These are phyloP conservation scores for Candida yuanshanica DNA, from an alignment of 805 yeast genomes.

Conservation along the genomic window DNA sequence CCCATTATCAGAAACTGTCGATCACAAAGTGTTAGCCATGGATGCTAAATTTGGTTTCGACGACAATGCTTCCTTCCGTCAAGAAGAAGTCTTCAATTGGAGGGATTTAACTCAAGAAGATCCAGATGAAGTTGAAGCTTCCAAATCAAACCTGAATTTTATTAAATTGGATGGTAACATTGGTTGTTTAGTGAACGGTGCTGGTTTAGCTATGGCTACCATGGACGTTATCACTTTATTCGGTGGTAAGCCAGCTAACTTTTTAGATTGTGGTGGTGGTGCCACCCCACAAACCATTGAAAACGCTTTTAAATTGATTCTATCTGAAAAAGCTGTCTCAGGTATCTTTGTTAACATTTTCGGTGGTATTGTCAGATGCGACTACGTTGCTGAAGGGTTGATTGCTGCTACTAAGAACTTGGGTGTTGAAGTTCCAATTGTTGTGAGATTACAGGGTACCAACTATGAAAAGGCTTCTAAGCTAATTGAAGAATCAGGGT, in stretches of 20 bases:
- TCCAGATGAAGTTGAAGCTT: slow-evolving; percentile 92
- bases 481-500: slow-evolving; percentile 81
- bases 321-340: slow-evolving; percentile 82
- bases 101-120: slow-evolving; percentile 98
- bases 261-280: slow-evolving; percentile 99
- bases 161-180: slow-evolving; percentile 98
- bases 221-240: slow-evolving; percentile 98
- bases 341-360: slow-evolving; percentile 98
- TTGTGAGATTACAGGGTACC: slow-evolving; percentile 98
- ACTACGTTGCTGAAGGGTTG: slow-evolving; percentile 95
- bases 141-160: slow-evolving; percentile 86
- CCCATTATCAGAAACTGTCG: slow-evolving; percentile 91
- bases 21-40: slow-evolving; percentile 91
- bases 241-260: slow-evolving; percentile 99
- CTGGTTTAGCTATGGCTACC: slow-evolving; percentile 99
- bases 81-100: slow-evolving; percentile 91
- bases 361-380: slow-evolving; percentile 99
- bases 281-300: slow-evolving; percentile 98
- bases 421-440: slow-evolving; percentile 88
- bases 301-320: slow-evolving; percentile 90
- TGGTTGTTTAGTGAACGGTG: slow-evolving; percentile 99
- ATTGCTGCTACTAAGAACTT: slow-evolving; percentile 91
- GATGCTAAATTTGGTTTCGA: slow-evolving; percentile 99
- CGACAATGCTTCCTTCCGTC: slow-evolving; percentile 94
- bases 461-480: slow-evolving; percentile 85